These are phyloP conservation scores for Aureobasidium sp. DNA, from an alignment of 2,329 filamentous ascomycete genomes.

Conservation along the genomic window DNA sequence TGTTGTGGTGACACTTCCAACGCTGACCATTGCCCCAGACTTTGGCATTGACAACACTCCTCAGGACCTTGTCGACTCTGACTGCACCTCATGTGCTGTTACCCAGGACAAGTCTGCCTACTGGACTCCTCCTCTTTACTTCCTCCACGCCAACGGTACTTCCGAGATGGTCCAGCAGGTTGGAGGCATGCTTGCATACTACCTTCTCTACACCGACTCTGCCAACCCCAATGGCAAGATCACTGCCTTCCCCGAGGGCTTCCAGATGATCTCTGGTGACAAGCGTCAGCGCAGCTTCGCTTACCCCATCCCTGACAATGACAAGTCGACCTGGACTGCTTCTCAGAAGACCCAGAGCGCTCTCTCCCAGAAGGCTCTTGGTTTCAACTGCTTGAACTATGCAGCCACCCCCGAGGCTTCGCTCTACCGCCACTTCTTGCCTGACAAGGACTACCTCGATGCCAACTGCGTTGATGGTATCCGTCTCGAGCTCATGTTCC, in stretches of 20 bases:
- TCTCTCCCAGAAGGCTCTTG: conserved; percentile 72
- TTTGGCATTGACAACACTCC: conserved; percentile 55
- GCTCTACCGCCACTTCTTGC: conserved; percentile 73
- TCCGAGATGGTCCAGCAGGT: conserved; percentile 64
- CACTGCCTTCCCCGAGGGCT: conserved; percentile 66
- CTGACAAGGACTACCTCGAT: conserved; percentile 73
- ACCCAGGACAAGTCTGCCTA: conserved; percentile 80
- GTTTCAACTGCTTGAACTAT: conserved; percentile 96
- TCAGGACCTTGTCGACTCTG: conserved; percentile 49
- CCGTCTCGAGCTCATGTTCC: conserved; percentile 79
- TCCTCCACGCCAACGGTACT: conserved; percentile 60
- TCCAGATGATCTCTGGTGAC: conserved; percentile 77
- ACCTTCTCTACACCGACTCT: conserved; percentile 62
- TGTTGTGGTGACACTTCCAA: not conserved
- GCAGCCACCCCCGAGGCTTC: conserved; percentile 57
- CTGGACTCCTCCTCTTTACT: conserved; percentile 74
- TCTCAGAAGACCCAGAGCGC: conserved; percentile 62
- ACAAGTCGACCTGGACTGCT: conserved; percentile 63
- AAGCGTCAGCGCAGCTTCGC: conserved; percentile 62
- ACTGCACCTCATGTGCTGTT: conserved; percentile 77
- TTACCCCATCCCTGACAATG: conserved; percentile 58
- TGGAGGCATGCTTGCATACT: conserved; percentile 87
- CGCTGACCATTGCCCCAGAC: conserved; percentile 41
- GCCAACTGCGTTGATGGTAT: conserved; percentile 74
- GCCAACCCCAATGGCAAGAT: conserved; percentile 33